Evolutionary conservation across 2,329 filamentous ascomycete species (phyloP), one percentile per base, ranked within the genome.

Genomic region (Pezicula carpinea): DNA sequence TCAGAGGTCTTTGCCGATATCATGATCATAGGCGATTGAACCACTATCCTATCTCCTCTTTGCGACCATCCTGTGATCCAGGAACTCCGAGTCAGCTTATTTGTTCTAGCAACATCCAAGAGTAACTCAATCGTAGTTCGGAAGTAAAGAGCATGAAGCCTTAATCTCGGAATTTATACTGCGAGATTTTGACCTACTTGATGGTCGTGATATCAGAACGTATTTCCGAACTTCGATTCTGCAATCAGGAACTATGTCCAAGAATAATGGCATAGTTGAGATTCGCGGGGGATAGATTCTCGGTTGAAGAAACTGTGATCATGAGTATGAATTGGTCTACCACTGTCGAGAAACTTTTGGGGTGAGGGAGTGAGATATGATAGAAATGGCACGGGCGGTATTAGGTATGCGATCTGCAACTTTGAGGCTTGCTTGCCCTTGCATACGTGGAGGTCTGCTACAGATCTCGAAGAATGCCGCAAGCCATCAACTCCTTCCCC

Each of bases 21-120:
- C 3, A 43, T 26, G 10, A 46, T 38, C 43, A 59, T 44, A 5
- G 56, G 57, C 10, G 54, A 59, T 23, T 58, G 53, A 23, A 59
- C 52, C 5, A 56, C 47, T 14, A 56, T 49, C 39, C 50, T 44
- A n/a, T 49, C 40, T 21, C 52, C 46, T 38, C 36, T 49, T 23
- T 49, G 41, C 2, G 33, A 39, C 54, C 56, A 59, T n/a, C n/a
- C n/a, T n/a, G n/a, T n/a, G n/a, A n/a, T n/a, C n/a, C n/a, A n/a
- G n/a, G n/a, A n/a, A n/a, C n/a, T n/a, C n/a, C n/a, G n/a, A n/a
- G n/a, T n/a, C n/a, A n/a, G n/a, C n/a, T n/a, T n/a, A n/a, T n/a
- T n/a, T n/a, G n/a, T n/a, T n/a, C n/a, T n/a, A n/a, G n/a, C n/a
- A n/a, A n/a, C n/a, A n/a, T n/a, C n/a, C n/a, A n/a, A n/a, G n/a